These are phyloP conservation scores for Stereocaulon alpinum DNA, from an alignment of 495 filamentous ascomycete species.

Conservation along the genomic window DNA sequence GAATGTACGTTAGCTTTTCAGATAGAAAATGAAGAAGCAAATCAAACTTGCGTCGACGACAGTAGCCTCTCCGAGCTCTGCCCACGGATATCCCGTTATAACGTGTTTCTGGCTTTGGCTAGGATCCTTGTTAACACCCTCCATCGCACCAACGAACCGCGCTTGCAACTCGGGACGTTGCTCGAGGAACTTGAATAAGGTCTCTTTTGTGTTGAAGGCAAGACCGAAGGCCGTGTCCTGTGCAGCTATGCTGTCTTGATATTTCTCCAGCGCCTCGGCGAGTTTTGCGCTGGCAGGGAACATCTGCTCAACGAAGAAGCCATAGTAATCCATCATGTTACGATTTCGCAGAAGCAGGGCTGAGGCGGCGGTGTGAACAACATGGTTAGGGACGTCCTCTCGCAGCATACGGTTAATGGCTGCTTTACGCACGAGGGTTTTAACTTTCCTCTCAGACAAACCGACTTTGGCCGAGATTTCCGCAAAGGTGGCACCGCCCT, in stretches of 20 bases:
- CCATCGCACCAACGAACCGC: not conserved
- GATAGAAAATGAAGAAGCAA: not conserved
- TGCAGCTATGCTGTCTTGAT: not conserved
- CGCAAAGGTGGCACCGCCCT: not conserved
- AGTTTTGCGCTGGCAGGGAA: not conserved
- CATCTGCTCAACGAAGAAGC: not conserved
- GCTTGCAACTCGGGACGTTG: not conserved
- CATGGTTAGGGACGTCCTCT: not conserved
- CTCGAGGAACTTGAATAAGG: not conserved
- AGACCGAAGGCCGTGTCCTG: not conserved
- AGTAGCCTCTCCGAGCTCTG: slow-evolving; percentile 6
- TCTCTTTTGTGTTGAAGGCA: not conserved
- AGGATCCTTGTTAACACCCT: not conserved
- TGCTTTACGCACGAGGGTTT: not conserved
- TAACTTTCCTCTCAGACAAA: not conserved
- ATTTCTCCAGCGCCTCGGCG: not conserved
- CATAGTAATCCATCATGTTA: not conserved
- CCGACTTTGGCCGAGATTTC: not conserved
- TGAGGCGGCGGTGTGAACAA: slow-evolving; percentile 27
- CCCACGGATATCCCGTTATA: slow-evolving; percentile 22
- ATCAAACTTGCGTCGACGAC: slow-evolving; percentile 16
- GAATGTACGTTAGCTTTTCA: too few species aligned
- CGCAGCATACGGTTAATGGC: not conserved
- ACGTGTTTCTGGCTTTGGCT: not conserved
- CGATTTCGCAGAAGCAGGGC: slow-evolving; percentile 20